A percentile compares a stretch with the other conserved stretches of the same genome.
phyloP scores from a whole-genome alignment of 164 flowering plant genomes.

The Santalum album region DNA sequence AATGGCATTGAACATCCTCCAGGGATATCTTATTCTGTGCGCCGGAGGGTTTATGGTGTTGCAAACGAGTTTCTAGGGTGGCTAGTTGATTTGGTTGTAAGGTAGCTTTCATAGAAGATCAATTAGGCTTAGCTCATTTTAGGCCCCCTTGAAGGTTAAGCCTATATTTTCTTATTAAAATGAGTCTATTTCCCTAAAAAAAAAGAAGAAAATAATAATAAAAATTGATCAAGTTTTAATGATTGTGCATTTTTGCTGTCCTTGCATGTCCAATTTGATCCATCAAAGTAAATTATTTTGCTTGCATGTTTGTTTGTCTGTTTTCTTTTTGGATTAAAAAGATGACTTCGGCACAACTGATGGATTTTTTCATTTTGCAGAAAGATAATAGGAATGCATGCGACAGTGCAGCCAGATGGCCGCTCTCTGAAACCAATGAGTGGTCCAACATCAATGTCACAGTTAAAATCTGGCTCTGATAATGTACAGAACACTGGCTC shows the following conservation, averaged over 20 bases:
- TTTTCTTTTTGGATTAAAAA: not conserved
- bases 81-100: too few species aligned
- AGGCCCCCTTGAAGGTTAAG: too few species aligned
- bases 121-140: too few species aligned
- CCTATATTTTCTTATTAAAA: too few species aligned
- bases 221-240: constrained; percentile 74
- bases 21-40: constrained; percentile 78
- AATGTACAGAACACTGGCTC: constrained; percentile 45
- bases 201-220: too few species aligned
- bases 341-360: not conserved
- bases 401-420: constrained; percentile 58
- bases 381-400: constrained; percentile 95
- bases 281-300: not conserved
- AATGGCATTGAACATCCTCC: constrained; percentile 85
- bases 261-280: not conserved
- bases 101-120: too few species aligned
- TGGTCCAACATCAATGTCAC: constrained; percentile 53
- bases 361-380: constrained; percentile 33
- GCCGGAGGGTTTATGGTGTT: constrained; percentile 82
- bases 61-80: constrained; percentile 80
- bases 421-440: constrained; percentile 83
- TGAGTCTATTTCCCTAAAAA: too few species aligned
- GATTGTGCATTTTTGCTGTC: constrained; percentile 45
- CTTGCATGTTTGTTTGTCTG: not conserved
- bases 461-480: constrained; percentile 67